These are phyloP conservation scores for Coemansia sp. DNA, from an alignment of 192 early-diverging fungal genomes.

Conservation along the genomic window DNA sequence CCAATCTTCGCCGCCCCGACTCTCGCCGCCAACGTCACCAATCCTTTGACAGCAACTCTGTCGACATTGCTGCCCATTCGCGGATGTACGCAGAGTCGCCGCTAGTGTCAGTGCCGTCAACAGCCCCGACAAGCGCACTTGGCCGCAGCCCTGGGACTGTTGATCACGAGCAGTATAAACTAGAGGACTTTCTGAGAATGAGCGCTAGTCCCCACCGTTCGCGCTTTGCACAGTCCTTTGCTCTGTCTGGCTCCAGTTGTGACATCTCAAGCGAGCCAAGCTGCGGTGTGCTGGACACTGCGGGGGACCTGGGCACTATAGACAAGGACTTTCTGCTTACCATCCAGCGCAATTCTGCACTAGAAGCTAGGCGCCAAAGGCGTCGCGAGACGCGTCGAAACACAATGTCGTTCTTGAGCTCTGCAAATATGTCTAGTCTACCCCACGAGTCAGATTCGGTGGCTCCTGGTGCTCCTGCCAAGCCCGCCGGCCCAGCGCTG, in stretches of 20 bases:
- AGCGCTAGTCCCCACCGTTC: slow-evolving; percentile 3
- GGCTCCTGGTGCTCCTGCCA: neutral
- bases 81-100: slow-evolving; percentile 39
- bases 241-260: neutral
- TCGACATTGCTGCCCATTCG: slow-evolving; percentile 41
- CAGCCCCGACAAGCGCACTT: slow-evolving; percentile 25
- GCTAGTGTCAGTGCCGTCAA: slow-evolving; percentile 35
- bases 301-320: slow-evolving; percentile 30
- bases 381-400: slow-evolving; percentile 49
- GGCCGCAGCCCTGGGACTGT: neutral
- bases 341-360: slow-evolving; percentile 47
- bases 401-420: slow-evolving; percentile 38
- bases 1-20: slow-evolving; percentile 45
- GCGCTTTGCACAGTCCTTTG: neutral
- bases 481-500: neutral
- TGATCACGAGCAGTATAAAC: slow-evolving; percentile 7
- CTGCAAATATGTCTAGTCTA: neutral
- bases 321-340: slow-evolving; percentile 49
- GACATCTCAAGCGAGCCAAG: neutral
- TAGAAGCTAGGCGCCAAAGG: slow-evolving; percentile 45
- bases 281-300: neutral
- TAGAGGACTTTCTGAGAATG: slow-evolving; percentile 17
- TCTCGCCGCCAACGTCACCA: slow-evolving; percentile 41
- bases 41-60: slow-evolving; percentile 40
- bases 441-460: neutral